A percentile compares a stretch with the other conserved stretches of the same genome.
These are phyloP conservation scores for Pleodorina starrii DNA, from an alignment of 139 green algal genomes.

Conservation along the genomic window DNA sequence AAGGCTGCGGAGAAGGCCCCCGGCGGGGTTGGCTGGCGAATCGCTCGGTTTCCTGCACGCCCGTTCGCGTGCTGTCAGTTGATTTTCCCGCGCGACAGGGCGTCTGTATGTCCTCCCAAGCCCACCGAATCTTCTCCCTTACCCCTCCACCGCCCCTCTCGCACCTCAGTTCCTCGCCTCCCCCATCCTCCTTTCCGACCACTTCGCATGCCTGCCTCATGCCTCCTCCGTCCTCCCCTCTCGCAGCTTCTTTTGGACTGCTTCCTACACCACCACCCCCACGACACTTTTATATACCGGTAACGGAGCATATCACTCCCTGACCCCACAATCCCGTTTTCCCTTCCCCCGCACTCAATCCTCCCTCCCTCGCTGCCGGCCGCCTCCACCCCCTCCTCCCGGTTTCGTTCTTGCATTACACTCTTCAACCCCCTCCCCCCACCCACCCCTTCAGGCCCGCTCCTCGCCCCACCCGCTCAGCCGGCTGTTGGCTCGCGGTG, in stretches of 20 bases:
- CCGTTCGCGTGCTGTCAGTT: not conserved
- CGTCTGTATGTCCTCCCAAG: too few relatives aligned
- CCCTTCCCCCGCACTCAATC: not conserved
- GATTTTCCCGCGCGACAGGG: not conserved
- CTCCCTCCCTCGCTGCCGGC: too few relatives aligned
- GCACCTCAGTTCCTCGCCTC: not conserved
- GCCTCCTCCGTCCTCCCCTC: not conserved
- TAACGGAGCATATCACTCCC: too few relatives aligned
- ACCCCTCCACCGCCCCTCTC: too few relatives aligned
- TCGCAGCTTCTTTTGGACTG: not conserved
- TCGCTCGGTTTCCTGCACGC: not conserved
- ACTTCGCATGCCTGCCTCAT: too few relatives aligned
- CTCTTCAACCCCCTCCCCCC: not conserved
- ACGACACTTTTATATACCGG: too few relatives aligned
- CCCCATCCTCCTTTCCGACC: not conserved
- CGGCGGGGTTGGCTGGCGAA: not conserved
- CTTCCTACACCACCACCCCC: not conserved
- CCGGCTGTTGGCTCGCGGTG: constrained; percentile 79
- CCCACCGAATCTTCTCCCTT: too few relatives aligned
- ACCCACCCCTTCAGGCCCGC: constrained; percentile 41
- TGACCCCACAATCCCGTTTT: not conserved
- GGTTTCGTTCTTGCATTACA: too few relatives aligned
- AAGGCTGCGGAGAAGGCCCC: too few relatives aligned
- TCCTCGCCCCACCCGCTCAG: constrained; percentile 60
- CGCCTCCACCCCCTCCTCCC: not conserved